phyloP scores from a whole-genome alignment of 176 grass and related monocot genomes.

The Elaeis guineensis region DNA sequence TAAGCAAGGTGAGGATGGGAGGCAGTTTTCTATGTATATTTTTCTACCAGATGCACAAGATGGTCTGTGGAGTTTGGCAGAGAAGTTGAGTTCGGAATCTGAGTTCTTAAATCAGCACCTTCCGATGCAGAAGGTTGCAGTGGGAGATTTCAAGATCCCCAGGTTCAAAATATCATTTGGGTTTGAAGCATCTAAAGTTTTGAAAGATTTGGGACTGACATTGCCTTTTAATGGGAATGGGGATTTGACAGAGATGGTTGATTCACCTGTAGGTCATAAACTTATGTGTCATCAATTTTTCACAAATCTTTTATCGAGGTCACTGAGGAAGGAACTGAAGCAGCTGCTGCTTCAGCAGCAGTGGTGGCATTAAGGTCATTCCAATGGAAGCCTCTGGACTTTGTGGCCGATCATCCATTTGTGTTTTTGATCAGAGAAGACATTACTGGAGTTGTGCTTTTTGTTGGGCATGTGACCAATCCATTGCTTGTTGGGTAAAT shows the following conservation, averaged over 20 bases:
- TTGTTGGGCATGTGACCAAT: conserved; percentile 41
- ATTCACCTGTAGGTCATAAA: conserved; percentile 22
- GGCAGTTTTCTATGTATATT: conserved; percentile 78
- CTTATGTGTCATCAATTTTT: conserved; percentile 47
- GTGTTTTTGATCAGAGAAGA: conserved; percentile 49
- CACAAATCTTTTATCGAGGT: conserved; percentile 73
- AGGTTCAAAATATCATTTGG: conserved; percentile 79
- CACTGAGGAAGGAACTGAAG: conserved; percentile 79
- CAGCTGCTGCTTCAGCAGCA: conserved; percentile 36
- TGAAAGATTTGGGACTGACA: conserved; percentile 47
- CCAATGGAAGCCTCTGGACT: conserved; percentile 14
- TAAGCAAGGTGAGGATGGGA: conserved; percentile 50
- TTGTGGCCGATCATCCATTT: conserved; percentile 48
- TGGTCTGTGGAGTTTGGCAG: conserved; percentile 48
- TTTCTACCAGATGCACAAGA: conserved; percentile 49
- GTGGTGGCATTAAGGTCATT: conserved; percentile 14
- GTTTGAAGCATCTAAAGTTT: conserved; percentile 40
- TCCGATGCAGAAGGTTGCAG: conserved; percentile 32
- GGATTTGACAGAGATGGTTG: conserved; percentile 50
- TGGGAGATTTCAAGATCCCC: conserved; percentile 54
- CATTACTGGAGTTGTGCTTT: conserved; percentile 38
- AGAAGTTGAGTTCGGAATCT: conserved; percentile 39
- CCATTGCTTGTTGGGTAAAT: conserved; percentile 24
- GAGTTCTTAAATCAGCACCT: conserved; percentile 47
- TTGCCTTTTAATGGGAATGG: conserved; percentile 38